phyloP scores from a whole-genome alignment of 78 protist genomes.

The Dictyostelium capitatum region DNA sequence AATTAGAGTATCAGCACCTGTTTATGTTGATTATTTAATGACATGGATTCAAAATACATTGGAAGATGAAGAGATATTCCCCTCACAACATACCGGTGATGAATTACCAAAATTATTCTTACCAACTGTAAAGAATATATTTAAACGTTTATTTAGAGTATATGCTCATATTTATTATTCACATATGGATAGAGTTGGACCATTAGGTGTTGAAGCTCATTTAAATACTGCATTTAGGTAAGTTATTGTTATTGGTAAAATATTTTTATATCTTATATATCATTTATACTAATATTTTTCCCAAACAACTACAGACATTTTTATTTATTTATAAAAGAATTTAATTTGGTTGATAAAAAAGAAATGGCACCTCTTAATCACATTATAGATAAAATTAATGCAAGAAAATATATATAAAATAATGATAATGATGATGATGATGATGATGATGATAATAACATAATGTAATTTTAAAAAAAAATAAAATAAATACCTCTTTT shows the following conservation, averaged over 20 bases:
- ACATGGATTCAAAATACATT: conserved; percentile 95
- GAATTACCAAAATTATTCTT: conserved; percentile 91
- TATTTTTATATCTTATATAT: neutral
- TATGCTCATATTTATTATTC: conserved; percentile 96
- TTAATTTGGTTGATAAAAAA: conserved; percentile 78
- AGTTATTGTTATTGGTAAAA: neutral
- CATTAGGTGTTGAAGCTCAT: conserved; percentile 91
- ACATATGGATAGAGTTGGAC: conserved; percentile 88
- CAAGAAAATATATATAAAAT: conserved; percentile 37
- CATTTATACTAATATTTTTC: neutral
- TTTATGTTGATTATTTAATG: conserved; percentile 95
- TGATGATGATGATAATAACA: neutral
- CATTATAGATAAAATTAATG: conserved; percentile 74
- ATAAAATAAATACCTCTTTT: conserved; percentile 41
- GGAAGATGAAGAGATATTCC: conserved; percentile 94
- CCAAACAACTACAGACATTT: conserved; percentile 60
- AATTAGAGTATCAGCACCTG: conserved; percentile 90
- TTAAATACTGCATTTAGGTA: conserved; percentile 80
- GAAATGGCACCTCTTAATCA: conserved; percentile 88
- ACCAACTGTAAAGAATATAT: conserved; percentile 87
- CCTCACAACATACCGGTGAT: conserved; percentile 68
- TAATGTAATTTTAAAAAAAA: neutral
- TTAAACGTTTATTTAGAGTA: conserved; percentile 96
- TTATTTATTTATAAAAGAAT: conserved; percentile 81
- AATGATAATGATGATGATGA: neutral